Evolutionary conservation across 495 filamentous ascomycete genomes (phyloP).

Genomic region (Penicillium ochrochloron): DNA sequence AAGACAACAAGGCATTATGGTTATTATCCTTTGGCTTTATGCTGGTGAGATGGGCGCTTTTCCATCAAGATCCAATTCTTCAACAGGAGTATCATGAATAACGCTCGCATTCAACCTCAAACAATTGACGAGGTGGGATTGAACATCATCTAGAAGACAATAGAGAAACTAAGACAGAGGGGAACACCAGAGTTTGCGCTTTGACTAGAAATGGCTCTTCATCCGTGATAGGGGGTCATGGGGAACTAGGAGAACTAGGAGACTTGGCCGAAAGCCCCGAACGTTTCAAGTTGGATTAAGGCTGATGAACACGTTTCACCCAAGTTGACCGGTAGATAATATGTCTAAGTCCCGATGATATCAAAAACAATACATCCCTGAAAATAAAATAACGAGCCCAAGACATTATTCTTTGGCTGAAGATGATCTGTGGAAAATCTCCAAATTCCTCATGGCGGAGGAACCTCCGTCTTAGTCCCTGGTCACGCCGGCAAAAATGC

Average conservation of each 20-base stretch:
- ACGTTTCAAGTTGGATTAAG: constrained; percentile 23
- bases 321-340: neutral
- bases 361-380: too few species aligned
- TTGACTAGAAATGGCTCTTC: constrained; percentile 1
- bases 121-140: neutral
- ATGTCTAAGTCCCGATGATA: neutral
- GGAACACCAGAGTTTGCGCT: neutral
- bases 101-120: neutral
- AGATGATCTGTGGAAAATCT: neutral
- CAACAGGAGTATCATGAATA: neutral
- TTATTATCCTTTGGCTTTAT: neutral
- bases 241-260: too few species aligned
- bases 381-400: neutral
- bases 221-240: neutral
- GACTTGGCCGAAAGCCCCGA: constrained; percentile 3
- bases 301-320: constrained; percentile 10
- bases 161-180: neutral
- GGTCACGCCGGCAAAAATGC: constrained; percentile 6
- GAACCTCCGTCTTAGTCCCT: constrained; percentile 19
- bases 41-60: neutral
- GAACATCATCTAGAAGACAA: neutral
- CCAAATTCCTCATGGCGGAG: constrained; percentile 13
- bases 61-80: neutral
- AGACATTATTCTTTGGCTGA: neutral
- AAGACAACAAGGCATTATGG: constrained; percentile 12